Percentiles rank a stretch among this genome's conserved stretches.
Evolutionary conservation across 108 stramenopile genomes (phyloP).

Genomic region (Cylindrotheca fusiformis): DNA sequence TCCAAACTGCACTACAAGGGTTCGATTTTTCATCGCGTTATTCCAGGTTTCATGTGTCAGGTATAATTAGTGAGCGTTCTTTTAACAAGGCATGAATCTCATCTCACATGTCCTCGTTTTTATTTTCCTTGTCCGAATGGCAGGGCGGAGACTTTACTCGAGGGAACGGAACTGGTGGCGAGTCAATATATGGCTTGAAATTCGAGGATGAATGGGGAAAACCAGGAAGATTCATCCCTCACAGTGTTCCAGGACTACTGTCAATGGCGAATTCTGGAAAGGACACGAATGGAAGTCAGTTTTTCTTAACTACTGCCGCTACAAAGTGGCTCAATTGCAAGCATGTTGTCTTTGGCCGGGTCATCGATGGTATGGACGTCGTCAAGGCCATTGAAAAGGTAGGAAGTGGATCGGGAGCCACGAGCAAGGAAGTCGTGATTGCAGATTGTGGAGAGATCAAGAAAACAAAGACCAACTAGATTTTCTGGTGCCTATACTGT

Average conservation of each 20-base stretch:
- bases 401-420: conserved; percentile 53
- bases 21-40: conserved; percentile 91
- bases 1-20: conserved; percentile 71
- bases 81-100: neutral
- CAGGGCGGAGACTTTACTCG: conserved; percentile 84
- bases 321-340: conserved; percentile 85
- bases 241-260: conserved; percentile 66
- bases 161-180: conserved; percentile 82
- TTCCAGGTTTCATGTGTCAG: conserved; percentile 87
- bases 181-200: conserved; percentile 67
- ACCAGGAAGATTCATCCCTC: conserved; percentile 45
- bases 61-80: conserved; percentile 2
- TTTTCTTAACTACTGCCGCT: conserved; percentile 78
- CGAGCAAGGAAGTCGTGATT: conserved; percentile 61
- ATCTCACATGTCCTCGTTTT: neutral
- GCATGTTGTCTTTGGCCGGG: conserved; percentile 85
- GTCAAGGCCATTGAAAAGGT: conserved; percentile 73
- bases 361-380: conserved; percentile 78
- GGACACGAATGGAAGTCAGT: conserved; percentile 72
- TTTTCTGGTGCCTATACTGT: neutral
- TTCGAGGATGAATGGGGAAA: conserved; percentile 73
- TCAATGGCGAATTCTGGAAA: conserved; percentile 91
- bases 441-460: conserved; percentile 76
- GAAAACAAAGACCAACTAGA: conserved; percentile 16
- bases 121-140: neutral